These are phyloP conservation scores for Avena sativa DNA, from an alignment of 176 grass and related monocot species.

Conservation along the genomic window DNA sequence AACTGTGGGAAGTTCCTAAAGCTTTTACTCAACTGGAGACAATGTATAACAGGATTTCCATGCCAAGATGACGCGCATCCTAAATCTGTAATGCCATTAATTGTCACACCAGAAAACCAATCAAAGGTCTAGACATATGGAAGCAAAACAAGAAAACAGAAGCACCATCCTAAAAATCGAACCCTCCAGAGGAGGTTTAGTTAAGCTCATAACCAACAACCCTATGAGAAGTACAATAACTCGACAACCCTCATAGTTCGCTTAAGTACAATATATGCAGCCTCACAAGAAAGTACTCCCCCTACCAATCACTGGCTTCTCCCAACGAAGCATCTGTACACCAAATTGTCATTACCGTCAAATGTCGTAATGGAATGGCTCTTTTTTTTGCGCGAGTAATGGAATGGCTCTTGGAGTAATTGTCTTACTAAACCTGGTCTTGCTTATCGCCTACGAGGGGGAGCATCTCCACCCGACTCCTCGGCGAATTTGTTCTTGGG, in stretches of 20 bases:
- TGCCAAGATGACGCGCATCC: not conserved
- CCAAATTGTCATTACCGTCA: conserved; percentile 12
- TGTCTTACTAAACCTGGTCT: conserved; percentile 68
- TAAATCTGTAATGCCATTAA: not conserved
- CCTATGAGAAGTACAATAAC: not conserved
- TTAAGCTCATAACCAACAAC: not conserved
- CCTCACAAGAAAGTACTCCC: conserved; percentile 30
- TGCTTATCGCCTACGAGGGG: conserved; percentile 79
- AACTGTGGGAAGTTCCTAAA: no score
- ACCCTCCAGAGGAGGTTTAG: no score
- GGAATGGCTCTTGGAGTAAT: not conserved
- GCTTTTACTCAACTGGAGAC: not conserved
- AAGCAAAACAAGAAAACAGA: conserved; percentile 27
- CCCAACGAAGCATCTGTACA: conserved; percentile 7
- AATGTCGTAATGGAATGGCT: conserved; percentile 12
- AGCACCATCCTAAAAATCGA: conserved; percentile 21
- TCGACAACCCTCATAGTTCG: not conserved
- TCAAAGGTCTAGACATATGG: conserved; percentile 5
- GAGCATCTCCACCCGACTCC: conserved; percentile 78
- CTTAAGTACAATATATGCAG: conserved; percentile 34
- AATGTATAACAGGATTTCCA: not conserved
- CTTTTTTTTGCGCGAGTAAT: not conserved
- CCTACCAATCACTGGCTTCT: not conserved
- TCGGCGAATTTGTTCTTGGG: conserved; percentile 52
- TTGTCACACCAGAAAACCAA: not conserved